Evolutionary conservation across 768 basidiomycete species (phyloP).

Genomic region (Boletus sensibilis): DNA sequence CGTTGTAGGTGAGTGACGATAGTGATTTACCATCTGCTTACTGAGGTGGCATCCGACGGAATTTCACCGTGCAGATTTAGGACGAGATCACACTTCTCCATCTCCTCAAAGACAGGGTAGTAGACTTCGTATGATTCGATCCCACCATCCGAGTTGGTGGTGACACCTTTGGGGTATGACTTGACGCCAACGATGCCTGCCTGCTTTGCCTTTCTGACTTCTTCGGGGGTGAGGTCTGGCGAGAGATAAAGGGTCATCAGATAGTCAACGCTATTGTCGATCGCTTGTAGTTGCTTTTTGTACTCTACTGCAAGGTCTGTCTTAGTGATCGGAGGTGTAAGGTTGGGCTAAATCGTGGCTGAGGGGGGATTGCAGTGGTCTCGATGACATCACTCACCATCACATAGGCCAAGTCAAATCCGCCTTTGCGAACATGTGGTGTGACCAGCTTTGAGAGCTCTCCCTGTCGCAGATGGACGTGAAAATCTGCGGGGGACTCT

Average conservation of each 20-base stretch:
- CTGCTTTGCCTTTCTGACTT: slow-evolving; percentile 82
- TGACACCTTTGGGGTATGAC: slow-evolving; percentile 95
- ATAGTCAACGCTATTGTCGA: slow-evolving; percentile 80
- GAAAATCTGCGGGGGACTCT: slow-evolving; percentile 82
- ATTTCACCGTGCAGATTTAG: slow-evolving; percentile 97
- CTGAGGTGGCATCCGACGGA: slow-evolving; percentile 71
- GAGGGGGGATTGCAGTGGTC: slow-evolving; percentile 9
- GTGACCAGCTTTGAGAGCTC: slow-evolving; percentile 77
- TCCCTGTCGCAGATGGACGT: slow-evolving; percentile 95
- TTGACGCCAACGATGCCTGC: slow-evolving; percentile 91
- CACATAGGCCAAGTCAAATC: slow-evolving; percentile 90
- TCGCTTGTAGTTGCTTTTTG: slow-evolving; percentile 65
- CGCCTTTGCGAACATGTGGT: slow-evolving; percentile 87
- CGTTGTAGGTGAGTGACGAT: neutral
- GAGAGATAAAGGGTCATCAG: slow-evolving; percentile 97
- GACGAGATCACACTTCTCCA: slow-evolving; percentile 93
- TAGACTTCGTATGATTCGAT: slow-evolving; percentile 95
- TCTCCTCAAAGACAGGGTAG: slow-evolving; percentile 89
- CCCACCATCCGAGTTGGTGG: slow-evolving; percentile 94
- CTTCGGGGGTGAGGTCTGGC: slow-evolving; percentile 83
- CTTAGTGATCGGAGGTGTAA: slow-evolving; percentile 82
- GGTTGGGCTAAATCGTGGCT: slow-evolving; percentile 69
- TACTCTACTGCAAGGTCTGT: slow-evolving; percentile 82
- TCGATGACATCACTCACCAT: slow-evolving; percentile 61
- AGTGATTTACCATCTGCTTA: slow-evolving; percentile 33